Conservation (phyloP, 495 filamentous ascomycete species). For the Echria macrotheca region DNA sequence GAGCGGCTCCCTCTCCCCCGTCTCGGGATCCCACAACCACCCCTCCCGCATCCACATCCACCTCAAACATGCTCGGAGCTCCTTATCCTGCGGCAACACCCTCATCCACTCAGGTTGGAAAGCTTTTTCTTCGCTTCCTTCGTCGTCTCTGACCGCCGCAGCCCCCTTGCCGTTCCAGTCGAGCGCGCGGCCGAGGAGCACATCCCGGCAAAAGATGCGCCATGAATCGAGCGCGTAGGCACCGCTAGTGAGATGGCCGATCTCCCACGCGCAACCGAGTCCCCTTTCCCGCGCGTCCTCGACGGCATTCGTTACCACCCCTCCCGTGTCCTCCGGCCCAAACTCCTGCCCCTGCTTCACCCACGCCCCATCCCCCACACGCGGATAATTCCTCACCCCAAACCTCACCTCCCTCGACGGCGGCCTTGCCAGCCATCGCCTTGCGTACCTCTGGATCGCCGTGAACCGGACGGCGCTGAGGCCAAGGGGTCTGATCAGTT, state of each 20-base stretch:
- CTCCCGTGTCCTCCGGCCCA: slow-evolving; percentile 19
- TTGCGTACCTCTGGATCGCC: slow-evolving; percentile 59
- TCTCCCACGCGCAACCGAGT: slow-evolving; percentile 62
- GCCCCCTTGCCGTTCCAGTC: slow-evolving; percentile 54
- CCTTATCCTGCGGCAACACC: slow-evolving; percentile 81
- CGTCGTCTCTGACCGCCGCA: no score
- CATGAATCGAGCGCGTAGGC: slow-evolving; percentile 87
- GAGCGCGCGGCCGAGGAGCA: slow-evolving; percentile 54
- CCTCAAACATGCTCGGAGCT: slow-evolving; percentile 74
- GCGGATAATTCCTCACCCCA: slow-evolving; percentile 65
- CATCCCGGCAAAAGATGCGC: slow-evolving; percentile 89
- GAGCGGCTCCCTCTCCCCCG: slow-evolving; percentile 57
- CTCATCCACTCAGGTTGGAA: slow-evolving; percentile 79
- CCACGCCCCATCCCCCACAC: slow-evolving; percentile 47
- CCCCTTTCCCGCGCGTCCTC: slow-evolving; percentile 33
- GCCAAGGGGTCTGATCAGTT: slow-evolving; percentile 66
- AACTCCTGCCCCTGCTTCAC: slow-evolving; percentile 46
- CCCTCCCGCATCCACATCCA: slow-evolving; percentile 91
- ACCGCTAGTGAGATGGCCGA: slow-evolving; percentile 82
- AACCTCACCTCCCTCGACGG: slow-evolving; percentile 57
- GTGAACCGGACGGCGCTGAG: slow-evolving; percentile 52
- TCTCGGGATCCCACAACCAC: slow-evolving; percentile 70
- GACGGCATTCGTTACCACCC: slow-evolving; percentile 8
- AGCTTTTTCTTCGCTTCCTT: no score
- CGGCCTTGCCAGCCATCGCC: slow-evolving; percentile 60